phyloP scores from a whole-genome alignment of 345 rosid species.

The Camelina laxa region DNA sequence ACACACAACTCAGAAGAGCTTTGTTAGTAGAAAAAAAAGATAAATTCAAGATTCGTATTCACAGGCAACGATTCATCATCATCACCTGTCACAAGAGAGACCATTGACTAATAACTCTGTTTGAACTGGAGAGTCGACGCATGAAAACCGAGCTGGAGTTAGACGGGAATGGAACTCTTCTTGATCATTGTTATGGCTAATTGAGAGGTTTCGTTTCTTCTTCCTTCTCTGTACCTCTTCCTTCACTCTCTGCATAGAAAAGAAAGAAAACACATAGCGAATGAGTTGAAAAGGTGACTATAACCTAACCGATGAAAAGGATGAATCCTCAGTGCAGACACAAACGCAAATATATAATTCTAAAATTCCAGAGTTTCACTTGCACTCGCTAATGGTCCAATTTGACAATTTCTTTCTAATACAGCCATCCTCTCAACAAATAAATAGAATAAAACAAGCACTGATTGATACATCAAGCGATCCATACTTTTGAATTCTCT shows the following conservation, averaged over 20 bases:
- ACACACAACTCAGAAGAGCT: slow-evolving; percentile 15
- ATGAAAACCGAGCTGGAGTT: slow-evolving; percentile 25
- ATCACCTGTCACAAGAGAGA: slow-evolving; percentile 11
- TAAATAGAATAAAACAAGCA: not conserved
- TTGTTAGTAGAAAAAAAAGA: slow-evolving; percentile 25
- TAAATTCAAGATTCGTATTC: slow-evolving; percentile 15
- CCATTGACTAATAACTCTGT: slow-evolving; percentile 37
- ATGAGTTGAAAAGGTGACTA: not conserved
- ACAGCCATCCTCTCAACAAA: not conserved
- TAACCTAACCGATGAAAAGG: not conserved
- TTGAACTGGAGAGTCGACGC: slow-evolving; percentile 10
- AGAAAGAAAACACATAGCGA: slow-evolving; percentile 2
- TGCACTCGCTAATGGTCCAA: not conserved
- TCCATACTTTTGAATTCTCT: not conserved
- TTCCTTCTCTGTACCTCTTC: slow-evolving; percentile 76
- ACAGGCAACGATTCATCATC: slow-evolving; percentile 7
- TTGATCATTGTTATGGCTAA: slow-evolving; percentile 33
- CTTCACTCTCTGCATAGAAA: slow-evolving; percentile 63
- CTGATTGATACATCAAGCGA: not conserved
- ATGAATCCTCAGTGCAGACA: not conserved
- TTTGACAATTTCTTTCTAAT: not conserved
- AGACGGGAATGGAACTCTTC: slow-evolving; percentile 41
- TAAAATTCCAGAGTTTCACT: not conserved
- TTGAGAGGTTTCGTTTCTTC: slow-evolving; percentile 41
- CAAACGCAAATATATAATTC: not conserved